Percentiles rank a stretch among this genome's conserved stretches.
These are phyloP conservation scores for Botryosphaeria dothidea DNA, from an alignment of 2,329 filamentous ascomycete genomes.

Conservation along the genomic window DNA sequence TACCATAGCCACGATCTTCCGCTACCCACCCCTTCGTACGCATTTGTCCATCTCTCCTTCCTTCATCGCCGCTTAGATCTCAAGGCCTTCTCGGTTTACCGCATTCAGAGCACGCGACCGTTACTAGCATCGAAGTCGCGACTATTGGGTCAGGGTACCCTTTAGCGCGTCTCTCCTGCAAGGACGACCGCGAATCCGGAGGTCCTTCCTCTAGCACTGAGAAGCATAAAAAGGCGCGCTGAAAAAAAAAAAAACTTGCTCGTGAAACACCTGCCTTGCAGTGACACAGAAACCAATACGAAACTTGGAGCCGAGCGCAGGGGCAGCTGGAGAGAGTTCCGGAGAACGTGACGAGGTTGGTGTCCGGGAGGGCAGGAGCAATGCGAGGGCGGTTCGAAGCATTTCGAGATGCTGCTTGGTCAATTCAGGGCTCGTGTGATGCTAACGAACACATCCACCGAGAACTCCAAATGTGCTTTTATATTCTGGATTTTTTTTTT, in stretches of 20 bases:
- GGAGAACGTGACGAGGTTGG: not conserved
- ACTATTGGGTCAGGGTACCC: not conserved
- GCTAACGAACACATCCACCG: too few species aligned
- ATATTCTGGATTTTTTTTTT: not conserved
- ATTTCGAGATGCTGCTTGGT: too few species aligned
- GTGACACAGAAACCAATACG: not conserved
- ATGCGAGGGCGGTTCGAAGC: not conserved
- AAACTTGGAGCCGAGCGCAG: not conserved
- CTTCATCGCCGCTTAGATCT: too few species aligned
- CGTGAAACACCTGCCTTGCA: not conserved
- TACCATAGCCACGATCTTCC: too few species aligned
- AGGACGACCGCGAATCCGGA: not conserved
- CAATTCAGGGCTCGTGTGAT: too few species aligned
- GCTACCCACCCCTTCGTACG: not conserved
- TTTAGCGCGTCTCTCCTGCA: not conserved
- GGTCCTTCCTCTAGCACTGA: too few species aligned
- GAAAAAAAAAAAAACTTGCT: too few species aligned
- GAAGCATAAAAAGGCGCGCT: too few species aligned
- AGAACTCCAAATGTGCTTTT: not conserved
- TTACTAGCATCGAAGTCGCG: not conserved
- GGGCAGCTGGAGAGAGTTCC: not conserved
- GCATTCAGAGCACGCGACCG: not conserved
- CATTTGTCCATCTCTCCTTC: not conserved
- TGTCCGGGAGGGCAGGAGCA: not conserved
- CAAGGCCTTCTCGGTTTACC: not conserved